These are phyloP conservation scores for Ilex paraguariensis DNA, from an alignment of 305 asterid genomes.

Conservation along the genomic window DNA sequence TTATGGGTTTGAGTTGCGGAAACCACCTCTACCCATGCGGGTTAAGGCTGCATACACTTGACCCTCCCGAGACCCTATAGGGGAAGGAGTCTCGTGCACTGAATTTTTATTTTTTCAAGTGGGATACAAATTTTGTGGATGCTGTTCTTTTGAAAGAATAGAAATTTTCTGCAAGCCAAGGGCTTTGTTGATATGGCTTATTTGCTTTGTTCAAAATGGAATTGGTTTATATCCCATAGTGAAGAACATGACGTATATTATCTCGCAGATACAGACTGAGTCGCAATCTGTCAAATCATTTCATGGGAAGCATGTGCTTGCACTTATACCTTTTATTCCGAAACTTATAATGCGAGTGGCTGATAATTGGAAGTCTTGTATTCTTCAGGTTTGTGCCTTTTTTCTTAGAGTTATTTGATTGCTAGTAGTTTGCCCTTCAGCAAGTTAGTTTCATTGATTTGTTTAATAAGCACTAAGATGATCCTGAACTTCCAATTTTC, in stretches of 20 bases:
- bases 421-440: slow-evolving; percentile 5
- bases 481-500: too few species aligned
- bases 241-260: slow-evolving; percentile 2
- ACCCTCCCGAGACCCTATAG: too few species aligned
- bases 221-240: slow-evolving; percentile 8
- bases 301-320: slow-evolving; percentile 63
- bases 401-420: slow-evolving; percentile 10
- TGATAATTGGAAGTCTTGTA: slow-evolving; percentile 64
- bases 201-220: slow-evolving; percentile 13
- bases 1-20: too few species aligned
- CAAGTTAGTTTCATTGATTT: slow-evolving; percentile 3
- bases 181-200: neutral
- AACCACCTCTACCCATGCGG: too few species aligned
- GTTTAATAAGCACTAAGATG: too few species aligned
- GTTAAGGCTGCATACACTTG: too few species aligned
- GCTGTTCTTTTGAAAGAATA: too few species aligned
- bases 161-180: too few species aligned
- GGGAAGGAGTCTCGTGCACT: too few species aligned
- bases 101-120: too few species aligned
- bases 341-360: slow-evolving; percentile 49
- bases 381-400: slow-evolving; percentile 57
- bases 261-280: slow-evolving; percentile 47
- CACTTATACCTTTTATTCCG: slow-evolving; percentile 70
- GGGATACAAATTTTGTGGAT: too few species aligned
- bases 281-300: slow-evolving; percentile 37